Base-by-base conservation (phyloP, 2,329 filamentous ascomycete species). In the Colletotrichum cordylinicola region DNA sequence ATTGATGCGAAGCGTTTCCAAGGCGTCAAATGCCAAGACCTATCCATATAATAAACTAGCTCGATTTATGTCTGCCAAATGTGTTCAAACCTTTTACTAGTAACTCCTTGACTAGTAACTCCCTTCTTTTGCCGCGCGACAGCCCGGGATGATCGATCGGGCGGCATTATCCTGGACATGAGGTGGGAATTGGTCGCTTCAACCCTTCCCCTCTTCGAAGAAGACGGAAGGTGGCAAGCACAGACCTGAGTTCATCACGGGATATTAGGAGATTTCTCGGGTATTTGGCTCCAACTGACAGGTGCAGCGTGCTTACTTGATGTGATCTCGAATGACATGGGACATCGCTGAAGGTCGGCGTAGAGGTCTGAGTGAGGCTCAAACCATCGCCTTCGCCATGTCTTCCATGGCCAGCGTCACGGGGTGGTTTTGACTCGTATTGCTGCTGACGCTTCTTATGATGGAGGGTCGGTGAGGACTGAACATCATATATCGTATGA, bases 1-100 rank as follows among this genome's bases (percentile, higher is more conserved):
- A 67, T 56, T 56, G 62, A 67, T 56, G 69, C 33, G 39, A 61
- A 72, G 73, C 62, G 68, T 67, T 67, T 39, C 52, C 16, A 72
- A 61, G 31, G 61, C 61, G 48, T 70, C 48, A 18, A 31, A 27
- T 58, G 66, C 39, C 58, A 67, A 12, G 27, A 9, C n/a, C 43
- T 56, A 67, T 56, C 33, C 27, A n/a, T 48, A 21, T 48, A 67
- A 67, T 72, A 62, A n/a, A 72, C 31, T 16, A 39, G 37, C 65
- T 56, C 31, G 4, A n/a, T 18, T 37, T 37, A 37, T 21, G 15
- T 21, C 13, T 5, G 13, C 21, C 13, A 21, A 7, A 29, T n/a
- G 4, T n/a, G 12, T 7, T 4, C 18, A 6, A 27, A 9, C 2
- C 16, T 4, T 10, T 62, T 4, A 35, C 18, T 8, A 15, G 18